Evolutionary conservation across 805 yeast genomes (phyloP).

Genomic region (Candida arabinofermentans): DNA sequence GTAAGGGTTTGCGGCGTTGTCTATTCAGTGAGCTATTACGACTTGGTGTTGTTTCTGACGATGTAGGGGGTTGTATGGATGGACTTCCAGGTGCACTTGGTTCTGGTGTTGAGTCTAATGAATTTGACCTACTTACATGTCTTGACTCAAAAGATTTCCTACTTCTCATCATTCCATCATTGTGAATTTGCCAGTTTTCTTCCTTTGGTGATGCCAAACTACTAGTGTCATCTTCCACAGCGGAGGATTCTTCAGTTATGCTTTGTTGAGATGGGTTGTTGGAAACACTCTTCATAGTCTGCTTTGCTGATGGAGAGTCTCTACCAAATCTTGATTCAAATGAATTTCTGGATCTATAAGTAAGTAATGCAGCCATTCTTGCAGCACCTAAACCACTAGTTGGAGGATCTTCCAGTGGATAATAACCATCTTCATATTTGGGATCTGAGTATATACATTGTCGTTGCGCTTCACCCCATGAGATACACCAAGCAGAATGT

Average conservation of each 20-base stretch:
- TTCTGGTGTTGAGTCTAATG: constrained; percentile 22
- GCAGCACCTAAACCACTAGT: constrained; percentile 89
- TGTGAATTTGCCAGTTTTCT: constrained; percentile 81
- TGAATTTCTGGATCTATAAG: constrained; percentile 88
- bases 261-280: constrained; percentile 1
- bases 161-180: constrained; percentile 56
- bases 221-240: constrained; percentile 2
- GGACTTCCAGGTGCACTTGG: constrained; percentile 28
- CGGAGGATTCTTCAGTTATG: constrained; percentile 8
- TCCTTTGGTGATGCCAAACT: constrained; percentile 16
- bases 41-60: constrained; percentile 13
- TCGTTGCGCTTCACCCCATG: constrained; percentile 98
- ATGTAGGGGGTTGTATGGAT: constrained; percentile 10
- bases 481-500: constrained; percentile 97
- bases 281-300: constrained; percentile 20
- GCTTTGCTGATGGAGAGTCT: constrained; percentile 45
- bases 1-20: constrained; percentile 40
- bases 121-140: constrained; percentile 27
- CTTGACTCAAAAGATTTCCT: constrained; percentile 27
- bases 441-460: constrained; percentile 96
- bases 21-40: constrained; percentile 38
- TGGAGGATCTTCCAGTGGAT: constrained; percentile 75
- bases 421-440: constrained; percentile 86
- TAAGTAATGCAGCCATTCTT: constrained; percentile 91
- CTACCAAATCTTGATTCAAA: constrained; percentile 93